A percentile compares a stretch with the other conserved stretches of the same genome.
These are phyloP conservation scores for Pinus albicaulis DNA, from an alignment of 75 land plant species.

Conservation along the genomic window DNA sequence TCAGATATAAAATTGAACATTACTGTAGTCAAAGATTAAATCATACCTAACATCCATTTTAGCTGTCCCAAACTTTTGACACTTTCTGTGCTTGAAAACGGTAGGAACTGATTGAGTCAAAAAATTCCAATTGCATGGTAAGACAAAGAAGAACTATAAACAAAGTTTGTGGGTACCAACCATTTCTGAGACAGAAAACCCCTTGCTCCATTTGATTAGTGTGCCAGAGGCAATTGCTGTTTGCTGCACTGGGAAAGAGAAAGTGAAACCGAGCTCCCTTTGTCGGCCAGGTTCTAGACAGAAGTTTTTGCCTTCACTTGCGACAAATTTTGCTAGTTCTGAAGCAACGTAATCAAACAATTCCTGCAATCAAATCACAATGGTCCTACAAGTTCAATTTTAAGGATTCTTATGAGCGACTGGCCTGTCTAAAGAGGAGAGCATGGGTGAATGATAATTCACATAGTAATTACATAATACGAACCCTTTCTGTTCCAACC, in stretches of 20 bases:
- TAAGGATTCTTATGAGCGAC: slow-evolving; percentile 42
- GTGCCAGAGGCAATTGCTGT: slow-evolving; percentile 77
- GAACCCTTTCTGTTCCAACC: slow-evolving; percentile 61
- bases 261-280: slow-evolving; percentile 76
- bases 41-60: background rate
- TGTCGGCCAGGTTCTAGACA: slow-evolving; percentile 34
- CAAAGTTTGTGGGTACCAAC: slow-evolving; percentile 22
- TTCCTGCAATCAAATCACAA: slow-evolving; percentile 34
- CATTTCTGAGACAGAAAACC: slow-evolving; percentile 67
- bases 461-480: background rate
- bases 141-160: background rate
- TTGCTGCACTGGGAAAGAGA: slow-evolving; percentile 89
- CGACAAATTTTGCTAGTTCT: slow-evolving; percentile 48
- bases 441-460: background rate
- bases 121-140: background rate
- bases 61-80: background rate
- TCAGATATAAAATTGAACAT: background rate
- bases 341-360: slow-evolving; percentile 81
- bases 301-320: slow-evolving; percentile 46
- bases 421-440: slow-evolving; percentile 3
- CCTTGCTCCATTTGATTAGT: slow-evolving; percentile 88
- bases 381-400: slow-evolving; percentile 51
- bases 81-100: background rate
- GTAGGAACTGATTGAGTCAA: background rate
- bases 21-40: slow-evolving; percentile 1